phyloP scores from a whole-genome alignment of 116 monocot genomes.

The Trichopus zeylanicus region DNA sequence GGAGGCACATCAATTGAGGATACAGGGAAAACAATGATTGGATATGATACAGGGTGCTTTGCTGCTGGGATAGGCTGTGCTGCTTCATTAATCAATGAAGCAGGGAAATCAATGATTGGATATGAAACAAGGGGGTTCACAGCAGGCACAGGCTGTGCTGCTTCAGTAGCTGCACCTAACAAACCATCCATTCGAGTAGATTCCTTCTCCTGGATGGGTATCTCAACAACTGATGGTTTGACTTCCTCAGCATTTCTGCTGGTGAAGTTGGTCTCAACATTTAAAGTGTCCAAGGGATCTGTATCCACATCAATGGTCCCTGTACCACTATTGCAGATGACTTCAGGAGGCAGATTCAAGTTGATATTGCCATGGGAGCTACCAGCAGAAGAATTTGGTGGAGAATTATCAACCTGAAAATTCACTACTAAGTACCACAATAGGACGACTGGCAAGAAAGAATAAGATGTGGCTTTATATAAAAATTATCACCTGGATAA shows the following conservation, averaged over 20 bases:
- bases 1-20: not conserved
- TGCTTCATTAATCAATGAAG: not conserved
- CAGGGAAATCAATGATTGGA: conserved; percentile 25
- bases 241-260: conserved; percentile 1
- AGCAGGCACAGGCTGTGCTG: not conserved
- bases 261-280: not conserved
- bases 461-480: not conserved
- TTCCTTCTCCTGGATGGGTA: conserved; percentile 4
- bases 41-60: conserved; percentile 7
- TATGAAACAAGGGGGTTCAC: conserved; percentile 1
- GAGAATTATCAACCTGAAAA: conserved; percentile 34
- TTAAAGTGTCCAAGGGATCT: conserved; percentile 23
- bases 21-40: conserved; percentile 22
- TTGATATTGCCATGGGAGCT: conserved; percentile 16
- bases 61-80: not conserved
- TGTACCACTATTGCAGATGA: not conserved
- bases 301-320: conserved; percentile 23
- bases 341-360: conserved; percentile 50
- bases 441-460: not conserved
- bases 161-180: not conserved
- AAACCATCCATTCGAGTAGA: conserved; percentile 8
- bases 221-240: conserved; percentile 5
- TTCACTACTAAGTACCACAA: not conserved
- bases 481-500: conserved; percentile 52
- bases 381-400: conserved; percentile 10